phyloP scores from a whole-genome alignment of 352 stramenopile genomes.

The Globisporangium takayamanum region DNA sequence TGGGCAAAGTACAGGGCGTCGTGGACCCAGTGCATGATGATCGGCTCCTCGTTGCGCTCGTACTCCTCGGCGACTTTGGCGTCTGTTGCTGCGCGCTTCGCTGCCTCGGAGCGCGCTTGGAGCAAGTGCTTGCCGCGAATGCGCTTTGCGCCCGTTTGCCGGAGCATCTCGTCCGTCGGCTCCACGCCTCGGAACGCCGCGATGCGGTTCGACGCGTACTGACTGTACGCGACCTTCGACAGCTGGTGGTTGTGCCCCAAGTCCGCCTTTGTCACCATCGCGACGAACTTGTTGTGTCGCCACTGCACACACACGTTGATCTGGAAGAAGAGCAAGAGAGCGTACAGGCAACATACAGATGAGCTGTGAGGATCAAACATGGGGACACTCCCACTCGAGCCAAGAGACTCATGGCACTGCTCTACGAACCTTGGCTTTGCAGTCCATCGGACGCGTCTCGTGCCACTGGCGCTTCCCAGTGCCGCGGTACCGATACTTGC shows the following conservation, averaged over 20 bases:
- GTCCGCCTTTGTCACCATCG: constrained; percentile 1
- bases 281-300: background rate
- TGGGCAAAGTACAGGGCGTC: constrained; percentile 3
- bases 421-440: constrained; percentile 14
- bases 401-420: too few species aligned
- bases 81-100: background rate
- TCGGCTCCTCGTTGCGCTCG: constrained; percentile 2
- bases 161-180: background rate
- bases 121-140: background rate
- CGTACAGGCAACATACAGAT: too few species aligned
- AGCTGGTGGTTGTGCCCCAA: constrained; percentile 4
- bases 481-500: constrained; percentile 12
- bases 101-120: background rate
- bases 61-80: background rate
- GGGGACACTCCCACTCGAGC: background rate
- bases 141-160: background rate
- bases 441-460: constrained; percentile 14
- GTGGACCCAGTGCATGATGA: constrained; percentile 1
- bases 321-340: background rate
- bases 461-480: constrained; percentile 13
- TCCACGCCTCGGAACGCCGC: background rate
- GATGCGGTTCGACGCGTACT: background rate
- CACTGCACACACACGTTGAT: constrained; percentile 5
- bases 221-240: background rate
- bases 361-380: background rate